A percentile compares a stretch with the other conserved stretches of the same genome.
These are phyloP conservation scores for Neurospora crassa DNA, from an alignment of 2,329 filamentous ascomycete genomes.

Conservation along the genomic window DNA sequence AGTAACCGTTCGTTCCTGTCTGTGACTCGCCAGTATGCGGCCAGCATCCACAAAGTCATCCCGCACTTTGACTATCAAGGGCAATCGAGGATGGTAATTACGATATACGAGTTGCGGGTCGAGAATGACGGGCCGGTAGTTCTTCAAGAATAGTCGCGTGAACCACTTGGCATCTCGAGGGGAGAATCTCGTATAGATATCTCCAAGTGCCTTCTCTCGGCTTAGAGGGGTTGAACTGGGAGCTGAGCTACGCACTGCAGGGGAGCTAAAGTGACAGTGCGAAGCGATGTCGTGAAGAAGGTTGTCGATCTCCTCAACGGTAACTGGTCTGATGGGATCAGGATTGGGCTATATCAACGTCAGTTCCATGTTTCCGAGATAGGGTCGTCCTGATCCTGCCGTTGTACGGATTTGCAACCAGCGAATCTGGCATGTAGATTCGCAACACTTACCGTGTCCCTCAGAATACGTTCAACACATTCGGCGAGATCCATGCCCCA, in stretches of 20 bases:
- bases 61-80: slow-evolving; percentile 59
- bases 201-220: slow-evolving; percentile 38
- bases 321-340: slow-evolving; percentile 34
- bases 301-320: slow-evolving; percentile 63
- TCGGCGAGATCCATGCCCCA: slow-evolving; percentile 57
- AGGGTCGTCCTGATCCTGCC: not conserved
- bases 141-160: slow-evolving; percentile 68
- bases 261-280: slow-evolving; percentile 60
- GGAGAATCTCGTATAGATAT: slow-evolving; percentile 49
- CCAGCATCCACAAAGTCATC: slow-evolving; percentile 56
- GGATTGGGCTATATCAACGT: slow-evolving; percentile 38
- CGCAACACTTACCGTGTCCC: slow-evolving; percentile 40
- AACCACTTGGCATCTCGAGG: slow-evolving; percentile 80
- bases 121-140: slow-evolving; percentile 57
- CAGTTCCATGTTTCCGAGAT: slow-evolving; percentile 4
- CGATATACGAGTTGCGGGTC: slow-evolving; percentile 46
- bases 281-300: slow-evolving; percentile 59
- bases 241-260: slow-evolving; percentile 38
- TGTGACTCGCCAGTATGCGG: slow-evolving; percentile 35
- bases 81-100: slow-evolving; percentile 59
- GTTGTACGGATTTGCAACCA: slow-evolving; percentile 10
- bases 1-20: slow-evolving; percentile 17
- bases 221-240: slow-evolving; percentile 15
- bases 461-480: slow-evolving; percentile 58
- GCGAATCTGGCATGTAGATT: not conserved